phyloP scores from a whole-genome alignment of 306 rosid species.

The Begonia loranthoides region DNA sequence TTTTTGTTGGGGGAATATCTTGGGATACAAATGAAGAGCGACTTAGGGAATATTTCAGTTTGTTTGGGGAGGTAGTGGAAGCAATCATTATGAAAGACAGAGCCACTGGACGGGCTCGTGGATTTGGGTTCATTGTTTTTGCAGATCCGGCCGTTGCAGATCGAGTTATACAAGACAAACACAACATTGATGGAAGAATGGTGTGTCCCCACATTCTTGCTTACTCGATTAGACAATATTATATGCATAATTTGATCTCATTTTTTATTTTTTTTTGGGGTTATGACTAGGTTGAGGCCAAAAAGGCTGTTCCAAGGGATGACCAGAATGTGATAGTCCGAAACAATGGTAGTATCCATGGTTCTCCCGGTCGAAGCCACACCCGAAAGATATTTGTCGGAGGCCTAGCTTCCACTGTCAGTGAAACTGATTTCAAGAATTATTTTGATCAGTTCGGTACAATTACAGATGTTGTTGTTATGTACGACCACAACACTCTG shows the following conservation, averaged over 20 bases:
- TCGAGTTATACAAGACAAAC: conserved; percentile 64
- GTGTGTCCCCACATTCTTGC: conserved; percentile 22
- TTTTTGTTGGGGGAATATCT: conserved; percentile 81
- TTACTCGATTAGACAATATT: neutral
- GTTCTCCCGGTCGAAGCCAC: conserved; percentile 84
- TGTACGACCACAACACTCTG: conserved; percentile 95
- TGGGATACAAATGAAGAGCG: conserved; percentile 96
- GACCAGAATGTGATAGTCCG: conserved; percentile 61
- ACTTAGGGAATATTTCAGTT: conserved; percentile 67
- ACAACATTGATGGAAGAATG: conserved; percentile 87
- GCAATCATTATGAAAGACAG: conserved; percentile 96
- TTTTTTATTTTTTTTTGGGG: no score
- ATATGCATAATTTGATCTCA: no score
- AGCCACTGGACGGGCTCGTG: conserved; percentile 85
- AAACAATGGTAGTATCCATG: conserved; percentile 62
- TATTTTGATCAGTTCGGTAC: conserved; percentile 93
- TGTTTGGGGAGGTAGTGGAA: conserved; percentile 80
- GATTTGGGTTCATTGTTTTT: conserved; percentile 83
- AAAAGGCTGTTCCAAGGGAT: conserved; percentile 91
- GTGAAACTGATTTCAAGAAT: conserved; percentile 70
- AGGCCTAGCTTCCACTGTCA: conserved; percentile 82
- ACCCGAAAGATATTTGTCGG: conserved; percentile 91
- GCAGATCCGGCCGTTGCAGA: conserved; percentile 63
- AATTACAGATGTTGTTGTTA: conserved; percentile 87
- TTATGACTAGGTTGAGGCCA: conserved; percentile 67